Conservation (phyloP, 2,329 filamentous ascomycete genomes). For the Esteya vermicola region DNA sequence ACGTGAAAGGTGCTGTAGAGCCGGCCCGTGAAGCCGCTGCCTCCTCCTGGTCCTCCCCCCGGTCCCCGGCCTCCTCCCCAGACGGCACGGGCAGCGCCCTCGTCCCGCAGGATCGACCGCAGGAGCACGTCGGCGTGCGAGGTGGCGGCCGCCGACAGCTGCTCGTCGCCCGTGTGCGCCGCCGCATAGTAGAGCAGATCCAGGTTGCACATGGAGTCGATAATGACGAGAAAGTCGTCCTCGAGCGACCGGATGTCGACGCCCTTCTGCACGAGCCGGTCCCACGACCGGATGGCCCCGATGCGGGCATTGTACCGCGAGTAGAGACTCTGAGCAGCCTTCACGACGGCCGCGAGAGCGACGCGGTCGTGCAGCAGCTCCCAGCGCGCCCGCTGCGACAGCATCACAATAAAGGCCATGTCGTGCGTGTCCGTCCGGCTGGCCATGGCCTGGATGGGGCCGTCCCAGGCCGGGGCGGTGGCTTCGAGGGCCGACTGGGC, state of each 20-base stretch:
- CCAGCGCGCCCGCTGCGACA: constrained; percentile 32
- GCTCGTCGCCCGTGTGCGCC: constrained; percentile 15
- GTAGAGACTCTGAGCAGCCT: constrained; percentile 27
- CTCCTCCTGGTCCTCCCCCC: too few species aligned
- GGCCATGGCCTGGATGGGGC: constrained; percentile 20
- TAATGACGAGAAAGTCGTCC: constrained; percentile 25
- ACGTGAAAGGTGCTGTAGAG: constrained; percentile 30
- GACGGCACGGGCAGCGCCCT: constrained; percentile 8
- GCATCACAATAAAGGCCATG: constrained; percentile 38
- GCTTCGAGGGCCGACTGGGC: constrained; percentile 13
- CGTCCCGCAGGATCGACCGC: constrained; percentile 24
- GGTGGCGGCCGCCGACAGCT: constrained; percentile 16
- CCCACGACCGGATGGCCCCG: constrained; percentile 35
- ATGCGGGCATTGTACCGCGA: constrained; percentile 26
- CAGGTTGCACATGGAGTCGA: constrained; percentile 26
- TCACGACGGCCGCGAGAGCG: constrained; percentile 25
- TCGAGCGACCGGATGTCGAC: constrained; percentile 17
- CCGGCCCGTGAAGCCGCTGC: not conserved
- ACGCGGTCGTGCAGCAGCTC: constrained; percentile 15
- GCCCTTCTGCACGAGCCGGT: constrained; percentile 19
- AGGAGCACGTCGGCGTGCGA: constrained; percentile 26
- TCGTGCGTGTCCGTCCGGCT: constrained; percentile 36
- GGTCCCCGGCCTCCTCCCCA: constrained; percentile 3
- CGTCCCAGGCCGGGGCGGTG: constrained; percentile 18
- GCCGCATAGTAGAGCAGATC: constrained; percentile 23